Conservation (phyloP, 1,139 yeast genomes). For the Zygosaccharomyces pseudobailii region DNA sequence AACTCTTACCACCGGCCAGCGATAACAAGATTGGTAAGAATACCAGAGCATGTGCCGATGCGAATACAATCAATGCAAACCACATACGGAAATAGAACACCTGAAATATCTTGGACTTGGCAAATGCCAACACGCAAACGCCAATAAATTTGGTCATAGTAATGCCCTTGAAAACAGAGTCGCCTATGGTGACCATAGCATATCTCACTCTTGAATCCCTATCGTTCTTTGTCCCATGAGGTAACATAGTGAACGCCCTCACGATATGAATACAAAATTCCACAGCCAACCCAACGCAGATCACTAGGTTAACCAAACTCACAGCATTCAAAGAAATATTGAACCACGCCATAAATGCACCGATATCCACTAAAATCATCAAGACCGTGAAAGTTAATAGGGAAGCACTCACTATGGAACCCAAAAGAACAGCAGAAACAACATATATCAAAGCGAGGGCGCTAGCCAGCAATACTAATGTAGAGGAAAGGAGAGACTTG, state of each 20-base stretch:
- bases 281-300: constrained; percentile 87
- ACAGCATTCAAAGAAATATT: constrained; percentile 82
- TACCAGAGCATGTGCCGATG: constrained; percentile 72
- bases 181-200: constrained; percentile 73
- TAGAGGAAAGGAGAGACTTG: constrained; percentile 51
- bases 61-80: constrained; percentile 73
- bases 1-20: constrained; percentile 51
- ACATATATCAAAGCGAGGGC: constrained; percentile 56
- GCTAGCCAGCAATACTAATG: constrained; percentile 49
- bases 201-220: constrained; percentile 40
- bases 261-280: constrained; percentile 90
- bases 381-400: constrained; percentile 55
- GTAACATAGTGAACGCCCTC: constrained; percentile 59
- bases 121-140: constrained; percentile 77
- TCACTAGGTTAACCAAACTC: constrained; percentile 78
- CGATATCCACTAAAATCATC: constrained; percentile 65
- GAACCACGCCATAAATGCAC: constrained; percentile 75
- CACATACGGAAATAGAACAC: constrained; percentile 94
- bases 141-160: constrained; percentile 88
- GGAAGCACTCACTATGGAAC: constrained; percentile 58
- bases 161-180: constrained; percentile 85
- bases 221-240: constrained; percentile 31
- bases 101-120: constrained; percentile 81
- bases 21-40: constrained; percentile 73
- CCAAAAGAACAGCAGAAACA: constrained; percentile 55